Evolutionary conservation across 768 basidiomycete genomes (phyloP).

Genomic region (Candolleomyces eurysporus): DNA sequence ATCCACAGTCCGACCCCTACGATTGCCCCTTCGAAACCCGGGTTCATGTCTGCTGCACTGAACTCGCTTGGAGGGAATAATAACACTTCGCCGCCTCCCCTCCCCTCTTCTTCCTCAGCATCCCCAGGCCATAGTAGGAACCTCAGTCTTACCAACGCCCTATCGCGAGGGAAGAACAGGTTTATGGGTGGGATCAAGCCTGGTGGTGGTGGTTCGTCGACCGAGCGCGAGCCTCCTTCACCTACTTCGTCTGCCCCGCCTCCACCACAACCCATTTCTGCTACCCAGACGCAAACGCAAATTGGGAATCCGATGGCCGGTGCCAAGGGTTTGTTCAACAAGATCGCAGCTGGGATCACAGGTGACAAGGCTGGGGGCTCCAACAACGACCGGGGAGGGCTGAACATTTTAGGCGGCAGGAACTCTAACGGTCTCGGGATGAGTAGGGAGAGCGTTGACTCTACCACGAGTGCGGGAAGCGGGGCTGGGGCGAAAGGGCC

Average conservation of each 20-base stretch:
- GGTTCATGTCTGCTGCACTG: not conserved
- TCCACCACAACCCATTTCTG: not conserved
- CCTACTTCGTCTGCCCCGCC: not conserved
- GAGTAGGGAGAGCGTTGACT: slow-evolving; percentile 5
- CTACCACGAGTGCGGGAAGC: not conserved
- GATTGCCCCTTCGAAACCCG: not conserved
- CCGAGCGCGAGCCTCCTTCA: not conserved
- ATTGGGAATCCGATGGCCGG: not conserved
- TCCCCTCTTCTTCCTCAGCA: not conserved
- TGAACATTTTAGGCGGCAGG: not conserved
- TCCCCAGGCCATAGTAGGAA: slow-evolving; percentile 14
- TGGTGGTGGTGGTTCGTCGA: not conserved
- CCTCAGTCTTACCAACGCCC: slow-evolving; percentile 20
- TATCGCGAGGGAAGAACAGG: slow-evolving; percentile 18
- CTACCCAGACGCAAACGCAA: not conserved
- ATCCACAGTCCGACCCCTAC: not conserved
- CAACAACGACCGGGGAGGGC: not conserved
- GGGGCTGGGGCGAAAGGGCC: not conserved
- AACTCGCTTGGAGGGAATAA: not conserved
- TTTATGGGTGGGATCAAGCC: slow-evolving; percentile 13
- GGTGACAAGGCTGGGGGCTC: not conserved
- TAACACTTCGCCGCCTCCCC: too few relatives aligned
- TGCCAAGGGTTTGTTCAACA: slow-evolving; percentile 7
- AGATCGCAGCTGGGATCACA: slow-evolving; percentile 8
- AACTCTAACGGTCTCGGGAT: not conserved